Evolutionary conservation across 2,329 filamentous ascomycete genomes (phyloP), one percentile per base, ranked within the genome.

Genomic region (Fusarium nygamai): DNA sequence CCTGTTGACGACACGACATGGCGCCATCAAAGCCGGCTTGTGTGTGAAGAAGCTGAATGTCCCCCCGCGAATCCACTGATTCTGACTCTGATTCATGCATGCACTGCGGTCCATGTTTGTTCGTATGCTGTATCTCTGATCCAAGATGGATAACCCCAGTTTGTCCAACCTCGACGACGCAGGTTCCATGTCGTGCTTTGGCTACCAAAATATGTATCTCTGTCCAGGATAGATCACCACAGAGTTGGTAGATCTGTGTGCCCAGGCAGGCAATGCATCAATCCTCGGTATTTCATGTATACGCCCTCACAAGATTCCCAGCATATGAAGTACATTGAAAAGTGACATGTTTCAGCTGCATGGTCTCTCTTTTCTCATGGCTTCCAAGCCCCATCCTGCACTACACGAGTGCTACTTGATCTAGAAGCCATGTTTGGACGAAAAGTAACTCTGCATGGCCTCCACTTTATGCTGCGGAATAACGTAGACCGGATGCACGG

Each of bases 401-500:
- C 61, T 70, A 47, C n/a, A 51, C 38, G 47, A 47, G 51, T 61
- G 48, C 50, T 34, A 61, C 47, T 38, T 62, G n/a, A 81, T 83
- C 47, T 83, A 91, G 76, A 92, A 91, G 19, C 88, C 86, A 61
- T 84, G 83, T 80, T 89, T 91, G 46, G 84, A 84, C 73, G 86
- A 85, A 82, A 92, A 95, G 83, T 93, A 93, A 69, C 83, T 84
- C 81, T 89, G 88, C 75, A 92, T 91, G 39, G 86, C 86, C 76
- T 92, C 88, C 61, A 92, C 93, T 61, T 88, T 88, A 71, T 89
- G 86, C 82, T 93, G 91, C 9, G 95, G 93, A 74, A 98, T 92
- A 71, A 94, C 92, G 83, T 94, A 98, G 33, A 98, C 89, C 5
- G 96, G 96, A 83, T 98, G 94, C 44, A 94, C 88, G 22, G 92